Evolutionary conservation across 2,329 filamentous ascomycete genomes (phyloP), one percentile per base, ranked within the genome.

Genomic region (Seiridium cupressi): DNA sequence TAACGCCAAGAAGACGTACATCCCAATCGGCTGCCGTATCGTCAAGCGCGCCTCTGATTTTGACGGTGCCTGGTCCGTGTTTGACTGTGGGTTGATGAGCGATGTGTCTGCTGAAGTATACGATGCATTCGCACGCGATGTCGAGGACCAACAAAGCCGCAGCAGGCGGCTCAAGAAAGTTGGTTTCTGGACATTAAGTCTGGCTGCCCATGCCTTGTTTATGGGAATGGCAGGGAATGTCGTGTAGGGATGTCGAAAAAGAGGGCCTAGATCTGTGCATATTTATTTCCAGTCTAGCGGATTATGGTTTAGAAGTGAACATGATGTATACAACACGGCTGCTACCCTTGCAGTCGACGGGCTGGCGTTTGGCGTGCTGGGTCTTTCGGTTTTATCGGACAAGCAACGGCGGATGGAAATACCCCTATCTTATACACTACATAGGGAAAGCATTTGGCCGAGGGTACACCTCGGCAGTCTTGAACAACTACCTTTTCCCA

Each of bases 31-130:
- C 68, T 98, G 95, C 77, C 90, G 94, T 62, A 91, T 99, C 54
- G 92, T 98, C 64, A 99, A 99, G 79, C 87, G 88, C 5, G 84
- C 88, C 18, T 84, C 84, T 61, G 95, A 99, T 73, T 99, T 99
- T 70, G 92, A 98, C 73, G 95, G 95, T 40, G 91, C 90, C 67
- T 98, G 95, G 95, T 94, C 93, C 3, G 84, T 96, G 35, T 98
- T 91, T 72, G 95, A 99, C 75, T 95, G 91, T 69, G 93, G 93
- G 1, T 79, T 99, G 57, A 92, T 98, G 89, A 92, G 96, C 69
- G 95, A 99, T 75, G 79, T 96, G 62, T 94, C 91, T 5, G 92
- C 90, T 64, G 95, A 97, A 83, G 93, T 93, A 57, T 99, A 99
- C 73, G 88, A 94, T 68, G 95, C 95, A 0, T 98, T 99, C 76